phyloP scores from a whole-genome alignment of 2,329 filamentous ascomycete species.

The Aspergillus puulaauensis region DNA sequence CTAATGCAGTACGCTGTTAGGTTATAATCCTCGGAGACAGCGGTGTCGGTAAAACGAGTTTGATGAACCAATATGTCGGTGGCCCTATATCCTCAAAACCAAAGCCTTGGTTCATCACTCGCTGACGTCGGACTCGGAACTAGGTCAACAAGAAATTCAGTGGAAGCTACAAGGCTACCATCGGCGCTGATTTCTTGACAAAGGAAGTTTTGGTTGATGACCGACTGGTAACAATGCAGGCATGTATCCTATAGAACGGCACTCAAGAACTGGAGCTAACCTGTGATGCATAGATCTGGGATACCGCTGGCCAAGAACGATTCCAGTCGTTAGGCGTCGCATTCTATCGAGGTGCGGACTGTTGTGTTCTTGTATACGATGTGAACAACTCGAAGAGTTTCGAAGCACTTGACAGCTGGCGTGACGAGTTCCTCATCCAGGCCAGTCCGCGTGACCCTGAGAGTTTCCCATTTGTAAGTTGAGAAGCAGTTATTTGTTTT shows the following conservation, averaged over 20 bases:
- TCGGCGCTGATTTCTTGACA: slow-evolving; percentile 96
- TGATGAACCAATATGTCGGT: slow-evolving; percentile 99
- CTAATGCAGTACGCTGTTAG: slow-evolving; percentile 48
- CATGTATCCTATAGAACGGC: slow-evolving; percentile 40
- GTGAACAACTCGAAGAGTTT: slow-evolving; percentile 99
- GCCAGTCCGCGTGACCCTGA: slow-evolving; percentile 94
- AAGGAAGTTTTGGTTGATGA: slow-evolving; percentile 98
- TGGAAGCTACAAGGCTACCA: slow-evolving; percentile 98
- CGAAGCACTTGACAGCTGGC: slow-evolving; percentile 96
- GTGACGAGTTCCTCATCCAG: slow-evolving; percentile 97
- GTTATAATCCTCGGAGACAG: slow-evolving; percentile 99
- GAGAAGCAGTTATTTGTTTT: background rate
- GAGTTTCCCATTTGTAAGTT: slow-evolving; percentile 90
- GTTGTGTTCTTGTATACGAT: slow-evolving; percentile 96
- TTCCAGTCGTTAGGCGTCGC: slow-evolving; percentile 97
- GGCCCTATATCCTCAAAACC: slow-evolving; percentile 7
- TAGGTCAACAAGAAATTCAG: slow-evolving; percentile 99
- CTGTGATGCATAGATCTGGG: slow-evolving; percentile 71
- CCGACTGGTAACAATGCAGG: slow-evolving; percentile 97
- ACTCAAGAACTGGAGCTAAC: slow-evolving; percentile 5
- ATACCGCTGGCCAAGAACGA: slow-evolving; percentile 93
- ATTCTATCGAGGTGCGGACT: slow-evolving; percentile 96
- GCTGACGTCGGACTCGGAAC: slow-evolving; percentile 9
- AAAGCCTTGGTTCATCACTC: slow-evolving; percentile 6
- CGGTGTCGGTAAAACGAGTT: slow-evolving; percentile 97